Evolutionary conservation across 1,284 basidiomycete genomes (phyloP), one percentile per base, ranked within the genome.

Genomic region (Golubevia pallescens): DNA sequence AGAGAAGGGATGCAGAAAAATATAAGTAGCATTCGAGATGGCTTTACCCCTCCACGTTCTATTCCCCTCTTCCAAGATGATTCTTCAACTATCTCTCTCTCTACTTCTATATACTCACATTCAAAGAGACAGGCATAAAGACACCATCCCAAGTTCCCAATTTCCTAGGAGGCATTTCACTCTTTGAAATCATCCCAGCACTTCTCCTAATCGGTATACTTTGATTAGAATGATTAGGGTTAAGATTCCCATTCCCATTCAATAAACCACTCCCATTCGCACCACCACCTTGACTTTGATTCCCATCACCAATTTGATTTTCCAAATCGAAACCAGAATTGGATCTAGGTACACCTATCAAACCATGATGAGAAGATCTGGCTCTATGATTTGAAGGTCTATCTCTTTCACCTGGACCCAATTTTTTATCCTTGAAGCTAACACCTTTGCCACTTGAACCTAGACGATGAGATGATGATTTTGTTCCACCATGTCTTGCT

Each of bases 101-200:
- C n/a, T n/a, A n/a, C n/a, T n/a, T 38, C 3, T 4, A 21, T 21
- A 28, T 7, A 60, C 67, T 61, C 53, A 67, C 67, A 69, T 83
- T 84, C 55, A 84, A 75, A 65, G 77, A 78, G 69, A 83, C 80
- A 13, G 81, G 81, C 71, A 84, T 75, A 38, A 84, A 84, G 34
- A 84, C 81, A 51, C 81, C 81, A 53, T 83, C 78, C 77, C 78
- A 84, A 8, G 81, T 84, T 3, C 81, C 81, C 2, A 84, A 74
- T 66, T 84, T 84, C 23, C 80, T 72, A 20, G 80, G 74, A 1
- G 71, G 68, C 57, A 72, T 70, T 61, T 77, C 74, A 24, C 69
- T 65, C 10, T 69, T 67, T 53, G 65, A 68, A 65, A 77, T 74
- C 75, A 77, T 74, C 28, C 75, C 77, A n/a, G 70, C 66, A 48